phyloP scores from a whole-genome alignment of 2,329 filamentous ascomycete genomes.

The Neurospora crassa region DNA sequence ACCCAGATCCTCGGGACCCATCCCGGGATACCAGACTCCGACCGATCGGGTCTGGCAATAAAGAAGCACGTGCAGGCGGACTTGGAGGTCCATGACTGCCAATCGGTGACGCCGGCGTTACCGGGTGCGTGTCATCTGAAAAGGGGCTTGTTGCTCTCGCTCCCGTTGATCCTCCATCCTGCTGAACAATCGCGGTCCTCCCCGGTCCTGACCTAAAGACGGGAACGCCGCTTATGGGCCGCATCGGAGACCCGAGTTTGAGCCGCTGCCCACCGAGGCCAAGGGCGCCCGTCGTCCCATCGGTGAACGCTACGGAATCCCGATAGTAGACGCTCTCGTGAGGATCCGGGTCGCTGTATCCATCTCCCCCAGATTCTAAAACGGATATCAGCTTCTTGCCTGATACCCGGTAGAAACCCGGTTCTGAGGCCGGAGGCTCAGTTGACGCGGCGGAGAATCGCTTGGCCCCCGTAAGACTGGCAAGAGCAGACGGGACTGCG shows the following conservation, averaged over 20 bases:
- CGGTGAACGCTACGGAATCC: conserved; percentile 39
- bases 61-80: conserved; percentile 1
- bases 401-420: conserved; percentile 55
- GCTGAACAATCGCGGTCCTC: conserved; percentile 42
- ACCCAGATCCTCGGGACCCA: conserved; percentile 15
- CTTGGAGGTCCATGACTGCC: not conserved
- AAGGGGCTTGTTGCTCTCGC: conserved; percentile 40
- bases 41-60: conserved; percentile 17
- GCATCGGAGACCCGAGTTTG: conserved; percentile 48
- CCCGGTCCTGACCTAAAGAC: conserved; percentile 57
- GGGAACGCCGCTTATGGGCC: conserved; percentile 50
- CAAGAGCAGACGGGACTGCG: conserved; percentile 30
- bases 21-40: conserved; percentile 13
- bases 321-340: conserved; percentile 36
- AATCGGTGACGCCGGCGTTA: conserved; percentile 20
- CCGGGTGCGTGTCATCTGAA: conserved; percentile 23
- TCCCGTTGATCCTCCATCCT: not conserved
- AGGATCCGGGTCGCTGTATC: conserved; percentile 40
- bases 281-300: conserved; percentile 15
- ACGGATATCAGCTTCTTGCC: conserved; percentile 57
- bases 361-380: conserved; percentile 51
- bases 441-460: conserved; percentile 8
- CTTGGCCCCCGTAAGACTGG: conserved; percentile 15
- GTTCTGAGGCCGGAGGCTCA: conserved; percentile 30
- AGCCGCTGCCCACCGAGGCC: conserved; percentile 21